These are phyloP conservation scores for Starmerella bombi DNA, from an alignment of 805 yeast genomes.

Conservation along the genomic window DNA sequence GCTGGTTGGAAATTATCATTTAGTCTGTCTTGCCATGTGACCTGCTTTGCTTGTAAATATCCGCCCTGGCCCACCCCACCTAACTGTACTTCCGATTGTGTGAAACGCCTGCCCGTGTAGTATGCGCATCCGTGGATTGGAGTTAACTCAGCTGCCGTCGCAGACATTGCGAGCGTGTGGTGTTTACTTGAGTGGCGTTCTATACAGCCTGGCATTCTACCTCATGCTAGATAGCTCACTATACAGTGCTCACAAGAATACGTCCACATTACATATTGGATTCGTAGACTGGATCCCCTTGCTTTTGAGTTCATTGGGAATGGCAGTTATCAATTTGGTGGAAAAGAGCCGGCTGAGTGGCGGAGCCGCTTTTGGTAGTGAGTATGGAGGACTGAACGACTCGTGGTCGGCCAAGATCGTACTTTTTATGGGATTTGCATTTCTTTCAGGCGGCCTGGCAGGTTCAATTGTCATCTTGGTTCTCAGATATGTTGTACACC, in stretches of 20 bases:
- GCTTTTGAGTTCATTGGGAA: slow-evolving; percentile 76
- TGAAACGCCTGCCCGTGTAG: not conserved
- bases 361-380: slow-evolving; percentile 29
- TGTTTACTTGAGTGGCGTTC: slow-evolving; percentile 42
- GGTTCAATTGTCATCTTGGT: slow-evolving; percentile 84
- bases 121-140: not conserved
- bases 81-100: slow-evolving; percentile 25
- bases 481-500: slow-evolving; percentile 58
- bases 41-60: too few species aligned
- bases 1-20: slow-evolving; percentile 30
- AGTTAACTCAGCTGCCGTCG: slow-evolving; percentile 45
- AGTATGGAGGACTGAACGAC: slow-evolving; percentile 32
- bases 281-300: slow-evolving; percentile 95
- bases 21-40: too few species aligned
- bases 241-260: slow-evolving; percentile 72
- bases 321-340: slow-evolving; percentile 62
- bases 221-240: slow-evolving; percentile 77
- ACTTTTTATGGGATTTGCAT: slow-evolving; percentile 79
- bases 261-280: slow-evolving; percentile 72
- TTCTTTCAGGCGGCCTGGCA: slow-evolving; percentile 86
- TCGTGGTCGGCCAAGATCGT: slow-evolving; percentile 93
- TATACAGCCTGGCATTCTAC: slow-evolving; percentile 82
- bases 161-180: slow-evolving; percentile 57
- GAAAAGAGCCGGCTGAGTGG: slow-evolving; percentile 45
- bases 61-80: not conserved